Evolutionary conservation across 2,329 filamentous ascomycete species (phyloP).

Genomic region (Simplicillium sp.): DNA sequence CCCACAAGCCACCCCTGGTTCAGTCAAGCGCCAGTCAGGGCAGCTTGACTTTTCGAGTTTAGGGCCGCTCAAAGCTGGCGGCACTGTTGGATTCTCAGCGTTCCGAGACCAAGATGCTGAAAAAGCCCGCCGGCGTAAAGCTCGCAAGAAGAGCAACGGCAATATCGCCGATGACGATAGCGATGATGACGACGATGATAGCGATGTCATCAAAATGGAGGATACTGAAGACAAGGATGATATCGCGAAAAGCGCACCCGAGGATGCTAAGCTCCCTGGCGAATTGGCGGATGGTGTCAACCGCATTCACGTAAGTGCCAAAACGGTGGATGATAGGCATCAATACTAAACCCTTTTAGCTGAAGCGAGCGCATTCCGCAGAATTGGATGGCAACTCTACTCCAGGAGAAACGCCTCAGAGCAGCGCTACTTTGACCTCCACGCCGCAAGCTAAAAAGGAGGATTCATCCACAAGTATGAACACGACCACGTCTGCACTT

Average conservation of each 20-base stretch:
- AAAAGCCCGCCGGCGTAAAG: conserved; percentile 42
- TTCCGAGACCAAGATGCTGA: conserved; percentile 66
- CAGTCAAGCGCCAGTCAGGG: conserved; percentile 68
- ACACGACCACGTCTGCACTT: conserved; percentile 5
- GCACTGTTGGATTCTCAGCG: conserved; percentile 80
- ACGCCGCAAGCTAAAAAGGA: conserved; percentile 26
- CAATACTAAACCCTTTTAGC: conserved; percentile 35
- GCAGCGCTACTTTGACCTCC: background rate
- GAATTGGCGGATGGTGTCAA: conserved; percentile 74
- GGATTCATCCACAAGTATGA: conserved; percentile 26
- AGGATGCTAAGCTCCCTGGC: conserved; percentile 62
- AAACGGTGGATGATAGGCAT: background rate
- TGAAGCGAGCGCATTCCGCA: conserved; percentile 71
- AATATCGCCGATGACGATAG: conserved; percentile 64
- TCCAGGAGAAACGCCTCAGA: conserved; percentile 18
- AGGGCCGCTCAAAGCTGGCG: conserved; percentile 74
- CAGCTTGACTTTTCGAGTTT: conserved; percentile 80
- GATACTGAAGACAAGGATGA: conserved; percentile 54
- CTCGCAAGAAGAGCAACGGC: conserved; percentile 53
- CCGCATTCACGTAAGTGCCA: conserved; percentile 61
- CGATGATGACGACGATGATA: conserved; percentile 61
- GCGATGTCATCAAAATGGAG: conserved; percentile 54
- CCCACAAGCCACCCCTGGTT: conserved; percentile 48
- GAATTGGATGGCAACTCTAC: conserved; percentile 47
- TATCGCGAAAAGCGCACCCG: conserved; percentile 51